Evolutionary conservation across 169 alveolate species (phyloP), one percentile per base, ranked within the genome.

Genomic region (Eimeria acervulina): DNA sequence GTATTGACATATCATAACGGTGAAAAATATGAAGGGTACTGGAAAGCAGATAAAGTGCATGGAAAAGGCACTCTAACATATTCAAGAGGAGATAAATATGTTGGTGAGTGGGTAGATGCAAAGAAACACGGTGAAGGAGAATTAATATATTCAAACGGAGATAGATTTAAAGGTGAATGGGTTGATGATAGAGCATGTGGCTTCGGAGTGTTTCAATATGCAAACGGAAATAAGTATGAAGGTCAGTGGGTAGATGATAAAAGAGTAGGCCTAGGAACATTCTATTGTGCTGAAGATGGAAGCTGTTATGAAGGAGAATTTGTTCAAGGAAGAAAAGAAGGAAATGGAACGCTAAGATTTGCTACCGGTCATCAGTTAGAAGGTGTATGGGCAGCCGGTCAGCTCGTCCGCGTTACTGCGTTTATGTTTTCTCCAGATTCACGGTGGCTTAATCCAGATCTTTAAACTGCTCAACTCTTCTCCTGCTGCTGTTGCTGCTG

Each of bases 181-280:
- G 97, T 96, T 47, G 99, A 99, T 92, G 99, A 99, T 96, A 97
- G 99, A 85, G 99, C 99, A 8, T 97, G 98, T 88, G 99, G 99
- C 19, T 97, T 96, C 87, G 99, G 99, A 0, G 97, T 98, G 10
- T 98, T 98, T 92, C 96, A 97, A 59, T 98, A 98, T 87, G 97
- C 99, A 15, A 99, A 99, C 94, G 99, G 99, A 36, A 98, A 99
- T 93, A 84, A 89, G 26, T 92, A 96, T 74, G 98, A 97, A 78
- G 99, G 99, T 13, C 99, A 98, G 72, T 99, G 99, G 99, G 96
- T 97, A 21, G 98, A 97, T 95, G 99, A 99, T 97, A 98, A 98
- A 87, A 96, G 99, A 36, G 99, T 98, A 78, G 99, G 99, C n/a
- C 97, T 81, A 47, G 99, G 99, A 12, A 94, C 97, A 51, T 98